A percentile compares a stretch with the other conserved stretches of the same genome.
These are phyloP conservation scores for Colletotrichum agaves DNA, from an alignment of 2,329 filamentous ascomycete species.

Conservation along the genomic window DNA sequence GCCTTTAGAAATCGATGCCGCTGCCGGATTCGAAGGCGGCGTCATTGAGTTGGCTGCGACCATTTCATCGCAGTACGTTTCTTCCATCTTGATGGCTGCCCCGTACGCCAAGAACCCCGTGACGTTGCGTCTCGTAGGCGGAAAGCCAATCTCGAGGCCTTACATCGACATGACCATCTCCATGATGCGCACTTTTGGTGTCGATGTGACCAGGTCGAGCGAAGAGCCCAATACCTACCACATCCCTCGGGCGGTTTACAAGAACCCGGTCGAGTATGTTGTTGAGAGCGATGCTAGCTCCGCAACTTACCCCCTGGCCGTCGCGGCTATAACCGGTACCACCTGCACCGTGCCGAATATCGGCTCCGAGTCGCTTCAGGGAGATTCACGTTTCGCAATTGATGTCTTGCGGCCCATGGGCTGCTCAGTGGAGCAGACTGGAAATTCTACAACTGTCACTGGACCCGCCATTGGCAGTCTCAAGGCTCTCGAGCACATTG, in stretches of 20 bases:
- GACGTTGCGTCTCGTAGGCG: slow-evolving; percentile 89
- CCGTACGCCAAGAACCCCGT: slow-evolving; percentile 96
- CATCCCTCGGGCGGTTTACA: slow-evolving; percentile 86
- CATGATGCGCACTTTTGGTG: slow-evolving; percentile 96
- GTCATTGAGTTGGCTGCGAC: slow-evolving; percentile 93
- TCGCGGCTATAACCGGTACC: slow-evolving; percentile 95
- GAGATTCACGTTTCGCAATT: slow-evolving; percentile 92
- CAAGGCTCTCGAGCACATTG: slow-evolving; percentile 81
- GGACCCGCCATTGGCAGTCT: slow-evolving; percentile 82
- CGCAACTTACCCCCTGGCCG: slow-evolving; percentile 92
- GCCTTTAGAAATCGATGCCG: slow-evolving; percentile 84
- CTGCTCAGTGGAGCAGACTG: slow-evolving; percentile 86
- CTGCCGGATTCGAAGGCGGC: slow-evolving; percentile 85
- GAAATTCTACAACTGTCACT: slow-evolving; percentile 89
- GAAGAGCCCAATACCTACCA: slow-evolving; percentile 92
- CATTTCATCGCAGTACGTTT: slow-evolving; percentile 98
- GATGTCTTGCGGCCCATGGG: slow-evolving; percentile 94
- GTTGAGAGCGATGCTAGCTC: slow-evolving; percentile 98
- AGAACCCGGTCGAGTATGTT: slow-evolving; percentile 85
- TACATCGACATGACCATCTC: slow-evolving; percentile 99
- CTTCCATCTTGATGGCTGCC: slow-evolving; percentile 94
- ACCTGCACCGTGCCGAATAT: slow-evolving; percentile 98
- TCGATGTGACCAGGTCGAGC: slow-evolving; percentile 79
- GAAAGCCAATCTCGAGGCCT: slow-evolving; percentile 94
- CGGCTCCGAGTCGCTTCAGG: slow-evolving; percentile 89